Evolutionary conservation across 140 eudicot species (phyloP), one percentile per base, ranked within the genome.

Genomic region (Cichorium intybus): DNA sequence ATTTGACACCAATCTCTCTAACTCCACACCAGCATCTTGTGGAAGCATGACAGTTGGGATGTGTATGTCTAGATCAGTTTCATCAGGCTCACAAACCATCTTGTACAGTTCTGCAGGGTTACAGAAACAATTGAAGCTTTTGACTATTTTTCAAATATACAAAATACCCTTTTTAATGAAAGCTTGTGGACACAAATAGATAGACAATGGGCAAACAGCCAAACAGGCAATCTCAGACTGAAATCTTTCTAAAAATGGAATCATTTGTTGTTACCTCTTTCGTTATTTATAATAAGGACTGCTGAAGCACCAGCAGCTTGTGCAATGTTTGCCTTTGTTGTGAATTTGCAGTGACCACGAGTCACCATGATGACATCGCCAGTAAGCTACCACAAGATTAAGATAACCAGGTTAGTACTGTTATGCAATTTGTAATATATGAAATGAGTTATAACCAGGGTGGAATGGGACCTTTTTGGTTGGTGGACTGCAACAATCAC

Each of bases 291-390:
- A 9, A 90, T 84, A 56, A 90, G 97, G 62, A 86, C 82, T 11
- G 97, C 95, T 37, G 97, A 90, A 74, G 97, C 97, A 63, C 97
- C 97, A 48, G 95, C 97, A 68, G 95, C 97, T 75, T 90, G 87
- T 61, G 97, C 97, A 70, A 64, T 43, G 74, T 90, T 86, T 62
- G 97, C 89, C 78, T 90, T 90, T 20, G 86, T 50, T 28, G 97
- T 90, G 77, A 90, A 90, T 75, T 80, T 86, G 87, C 97, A 90
- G 53, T 75, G 77, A 61, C 97, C 97, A 29, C 95, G 88, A 51
- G 86, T 77, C 74, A 86, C 97, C 95, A 90, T 81, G 56, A 90
- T 52, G 63, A 84, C 84, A 67, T 90, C 95, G 21, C 97, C 97
- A 35, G 87, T 66, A 77, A 83, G 88, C 97, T 89, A 75, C 61